Conservation (phyloP, 2,329 filamentous ascomycete genomes). For the Albophoma yamanashiensis region DNA sequence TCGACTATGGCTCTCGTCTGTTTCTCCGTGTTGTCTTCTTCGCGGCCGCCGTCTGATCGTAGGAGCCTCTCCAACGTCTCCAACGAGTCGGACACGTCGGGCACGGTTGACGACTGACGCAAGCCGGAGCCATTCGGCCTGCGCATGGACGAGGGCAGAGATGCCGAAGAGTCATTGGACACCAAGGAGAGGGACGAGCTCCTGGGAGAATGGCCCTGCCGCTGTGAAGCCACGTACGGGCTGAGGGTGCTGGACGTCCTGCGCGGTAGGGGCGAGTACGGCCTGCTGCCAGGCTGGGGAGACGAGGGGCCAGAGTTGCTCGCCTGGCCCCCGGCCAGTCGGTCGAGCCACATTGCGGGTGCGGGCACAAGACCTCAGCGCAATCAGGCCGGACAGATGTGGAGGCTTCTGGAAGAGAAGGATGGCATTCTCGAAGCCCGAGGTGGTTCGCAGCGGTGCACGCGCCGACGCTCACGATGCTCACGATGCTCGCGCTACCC, state of each 20-base stretch:
- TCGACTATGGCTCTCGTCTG: conserved; percentile 23
- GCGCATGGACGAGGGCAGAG: conserved; percentile 55
- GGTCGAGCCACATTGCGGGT: conserved; percentile 75
- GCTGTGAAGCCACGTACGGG: conserved; percentile 56
- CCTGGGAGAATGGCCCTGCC: conserved; percentile 57
- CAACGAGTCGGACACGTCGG: conserved; percentile 54
- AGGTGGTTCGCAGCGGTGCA: neutral
- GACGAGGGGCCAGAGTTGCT: conserved; percentile 47
- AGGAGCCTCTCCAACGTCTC: conserved; percentile 51
- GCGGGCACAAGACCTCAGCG: conserved; percentile 1
- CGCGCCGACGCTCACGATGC: neutral
- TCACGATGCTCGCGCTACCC: neutral
- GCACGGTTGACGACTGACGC: conserved; percentile 41
- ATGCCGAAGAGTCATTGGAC: conserved; percentile 66
- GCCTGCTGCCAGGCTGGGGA: conserved; percentile 52
- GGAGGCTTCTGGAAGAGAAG: neutral
- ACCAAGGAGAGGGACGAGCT: conserved; percentile 71
- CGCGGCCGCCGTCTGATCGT: conserved; percentile 12
- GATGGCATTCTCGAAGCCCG: conserved; percentile 1
- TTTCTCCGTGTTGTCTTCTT: conserved; percentile 4
- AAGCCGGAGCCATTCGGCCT: conserved; percentile 58
- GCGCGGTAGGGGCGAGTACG: conserved; percentile 60
- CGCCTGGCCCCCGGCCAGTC: conserved; percentile 59
- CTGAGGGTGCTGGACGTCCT: conserved; percentile 58
- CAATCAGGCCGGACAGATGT: neutral